Percentiles rank a stretch among this genome's conserved stretches.
Evolutionary conservation across 2,329 filamentous ascomycete species (phyloP).

Genomic region (Colletotrichum sp.): DNA sequence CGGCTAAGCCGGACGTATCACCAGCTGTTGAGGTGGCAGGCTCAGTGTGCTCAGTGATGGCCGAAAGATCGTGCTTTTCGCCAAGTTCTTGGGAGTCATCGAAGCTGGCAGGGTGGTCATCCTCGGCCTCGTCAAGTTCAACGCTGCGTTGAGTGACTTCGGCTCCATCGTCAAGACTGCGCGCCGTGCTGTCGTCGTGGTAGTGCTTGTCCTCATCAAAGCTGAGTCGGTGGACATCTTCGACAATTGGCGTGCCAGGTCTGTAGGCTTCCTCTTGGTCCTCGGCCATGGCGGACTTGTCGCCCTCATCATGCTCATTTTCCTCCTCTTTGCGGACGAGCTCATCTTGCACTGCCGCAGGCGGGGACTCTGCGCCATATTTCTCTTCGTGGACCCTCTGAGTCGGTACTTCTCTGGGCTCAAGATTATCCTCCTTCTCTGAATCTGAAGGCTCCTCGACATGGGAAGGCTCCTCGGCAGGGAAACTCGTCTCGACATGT

Average conservation of each 20-base stretch:
- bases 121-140: background rate
- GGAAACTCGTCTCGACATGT: background rate
- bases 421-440: background rate
- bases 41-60: slow-evolving; percentile 4
- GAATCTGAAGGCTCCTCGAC: background rate
- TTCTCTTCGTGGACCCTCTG: rapidly evolving
- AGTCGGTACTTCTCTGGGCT: background rate
- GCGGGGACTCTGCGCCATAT: background rate
- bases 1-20: background rate
- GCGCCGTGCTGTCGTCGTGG: background rate
- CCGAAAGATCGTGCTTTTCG: background rate
- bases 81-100: background rate
- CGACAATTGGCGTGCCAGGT: background rate
- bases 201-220: background rate
- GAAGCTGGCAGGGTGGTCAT: background rate
- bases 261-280: background rate
- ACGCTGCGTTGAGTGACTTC: background rate
- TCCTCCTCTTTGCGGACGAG: background rate
- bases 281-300: background rate
- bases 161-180: background rate
- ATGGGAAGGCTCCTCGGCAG: background rate
- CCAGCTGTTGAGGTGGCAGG: background rate
- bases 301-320: background rate
- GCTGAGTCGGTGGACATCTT: background rate
- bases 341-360: background rate